Evolutionary conservation across 163 green algal species (phyloP), one percentile per base, ranked within the genome.

Genomic region (Scenedesmus sp.): DNA sequence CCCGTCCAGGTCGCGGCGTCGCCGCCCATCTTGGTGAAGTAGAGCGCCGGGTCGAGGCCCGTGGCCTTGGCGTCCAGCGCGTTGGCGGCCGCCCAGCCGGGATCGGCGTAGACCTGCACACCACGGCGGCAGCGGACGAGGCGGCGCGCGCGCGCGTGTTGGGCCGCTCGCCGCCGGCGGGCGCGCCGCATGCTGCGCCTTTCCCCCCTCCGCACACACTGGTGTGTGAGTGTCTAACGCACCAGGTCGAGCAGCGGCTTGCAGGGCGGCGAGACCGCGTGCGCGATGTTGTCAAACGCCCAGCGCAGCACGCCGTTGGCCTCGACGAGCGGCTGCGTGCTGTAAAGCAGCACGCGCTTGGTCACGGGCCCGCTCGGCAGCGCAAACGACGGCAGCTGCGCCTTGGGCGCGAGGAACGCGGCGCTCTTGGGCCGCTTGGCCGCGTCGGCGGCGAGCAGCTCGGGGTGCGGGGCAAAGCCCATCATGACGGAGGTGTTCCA

Each of bases 261-360:
- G 47, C 71, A 80, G 28, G 71, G 71, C 10, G 71, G 71, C 2
- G 65, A 24, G 0, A 36, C 18, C 15, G 63, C 20, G 44, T 72
- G 3, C 17, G 60, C 60, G 33, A 80, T n/a, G 39, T 45, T 80
- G 44, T 63, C 47, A 34, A 80, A 31, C 2, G 71, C 71, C 74
- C 74, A 81, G 34, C 51, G 50, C 50, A 81, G 36, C 9, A 81
- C 60, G 36, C 74, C 74, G 33, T 75, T 81, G 0, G 51, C 29
- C 14, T 81, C 62, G 9, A 81, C 34, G 17, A 81, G 14, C 24
- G 74, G 74, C 62, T 81, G 74, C 4, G 74, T 81, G 13, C 33
- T 50, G 36, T 74, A 48, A 47, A 81, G 29, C 31, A 81, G 31
- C 22, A 81, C 39, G 17, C 62, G 48, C n/a, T 22, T 22, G 33